Conservation (phyloP, 2,329 filamentous ascomycete genomes). For the Cercospora canescens region DNA sequence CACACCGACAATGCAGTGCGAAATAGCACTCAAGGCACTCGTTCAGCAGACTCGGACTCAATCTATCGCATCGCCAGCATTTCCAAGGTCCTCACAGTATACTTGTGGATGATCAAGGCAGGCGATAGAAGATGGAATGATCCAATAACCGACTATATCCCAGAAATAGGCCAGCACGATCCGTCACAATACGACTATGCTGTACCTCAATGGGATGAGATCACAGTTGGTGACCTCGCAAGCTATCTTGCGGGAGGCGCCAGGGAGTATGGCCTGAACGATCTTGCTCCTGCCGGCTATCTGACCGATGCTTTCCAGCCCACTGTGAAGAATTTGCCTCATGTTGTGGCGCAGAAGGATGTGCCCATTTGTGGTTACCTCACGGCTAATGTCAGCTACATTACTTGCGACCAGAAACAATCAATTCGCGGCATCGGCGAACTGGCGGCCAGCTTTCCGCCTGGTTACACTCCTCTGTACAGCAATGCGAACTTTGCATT, state of each 20-base stretch:
- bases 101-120: constrained; percentile 23
- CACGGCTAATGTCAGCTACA: constrained; percentile 13
- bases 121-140: constrained; percentile 21
- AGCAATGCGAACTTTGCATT: constrained; percentile 24
- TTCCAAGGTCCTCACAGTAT: constrained; percentile 22
- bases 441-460: constrained; percentile 19
- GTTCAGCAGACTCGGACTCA: constrained; percentile 19
- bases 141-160: constrained; percentile 49
- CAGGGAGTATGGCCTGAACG: constrained; percentile 23
- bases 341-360: constrained; percentile 11
- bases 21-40: constrained; percentile 18
- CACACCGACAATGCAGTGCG: constrained; percentile 18
- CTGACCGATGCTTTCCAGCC: constrained; percentile 11
- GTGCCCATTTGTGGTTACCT: constrained; percentile 21
- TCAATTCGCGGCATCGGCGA: constrained; percentile 12
- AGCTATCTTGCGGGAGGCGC: constrained; percentile 49
- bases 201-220: constrained; percentile 48
- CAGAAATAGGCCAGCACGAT: constrained; percentile 36
- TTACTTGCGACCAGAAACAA: constrained; percentile 7
- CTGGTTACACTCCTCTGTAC: constrained; percentile 21
- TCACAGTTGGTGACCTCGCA: constrained; percentile 50
- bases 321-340: constrained; percentile 31
- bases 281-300: constrained; percentile 13
- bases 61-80: constrained; percentile 25
- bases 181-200: constrained; percentile 35